Conservation (phyloP, 306 rosid species). For the Quillaja saponaria region DNA sequence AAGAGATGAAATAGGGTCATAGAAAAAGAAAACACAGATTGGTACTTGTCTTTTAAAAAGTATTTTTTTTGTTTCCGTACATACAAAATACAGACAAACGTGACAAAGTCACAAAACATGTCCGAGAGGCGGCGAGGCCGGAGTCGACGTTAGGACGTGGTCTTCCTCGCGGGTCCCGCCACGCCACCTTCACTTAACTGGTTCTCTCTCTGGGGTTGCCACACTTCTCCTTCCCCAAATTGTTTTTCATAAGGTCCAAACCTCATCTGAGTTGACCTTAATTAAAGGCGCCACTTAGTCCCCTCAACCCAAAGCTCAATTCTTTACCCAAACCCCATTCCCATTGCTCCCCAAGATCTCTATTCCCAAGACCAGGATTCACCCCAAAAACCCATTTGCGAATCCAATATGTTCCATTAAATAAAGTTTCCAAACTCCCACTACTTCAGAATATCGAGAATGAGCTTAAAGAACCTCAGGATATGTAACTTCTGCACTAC, state of each 20-base stretch:
- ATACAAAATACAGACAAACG: too few relatives aligned
- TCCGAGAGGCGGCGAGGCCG: too few relatives aligned
- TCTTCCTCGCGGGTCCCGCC: slow-evolving; percentile 41
- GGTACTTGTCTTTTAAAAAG: too few relatives aligned
- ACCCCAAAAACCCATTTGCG: neutral
- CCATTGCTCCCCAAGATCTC: slow-evolving; percentile 1
- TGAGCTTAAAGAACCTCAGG: slow-evolving; percentile 32
- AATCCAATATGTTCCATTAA: neutral
- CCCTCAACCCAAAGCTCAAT: too few relatives aligned
- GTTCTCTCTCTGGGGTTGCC: neutral
- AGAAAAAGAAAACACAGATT: too few relatives aligned
- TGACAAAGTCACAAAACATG: too few relatives aligned
- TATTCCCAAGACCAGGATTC: neutral
- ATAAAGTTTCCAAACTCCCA: too few relatives aligned
- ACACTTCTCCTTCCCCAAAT: neutral
- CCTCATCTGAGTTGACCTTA: slow-evolving; percentile 3
- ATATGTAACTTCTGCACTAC: too few relatives aligned
- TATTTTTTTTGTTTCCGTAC: too few relatives aligned
- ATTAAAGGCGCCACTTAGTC: too few relatives aligned
- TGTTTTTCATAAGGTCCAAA: neutral
- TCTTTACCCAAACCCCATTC: slow-evolving; percentile 18
- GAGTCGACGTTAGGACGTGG: too few relatives aligned
- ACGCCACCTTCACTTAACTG: neutral
- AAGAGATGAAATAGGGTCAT: too few relatives aligned
- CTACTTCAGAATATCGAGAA: slow-evolving; percentile 10